Conservation (phyloP, 2,329 filamentous ascomycete species). For the Chaetothyriales sp. region DNA sequence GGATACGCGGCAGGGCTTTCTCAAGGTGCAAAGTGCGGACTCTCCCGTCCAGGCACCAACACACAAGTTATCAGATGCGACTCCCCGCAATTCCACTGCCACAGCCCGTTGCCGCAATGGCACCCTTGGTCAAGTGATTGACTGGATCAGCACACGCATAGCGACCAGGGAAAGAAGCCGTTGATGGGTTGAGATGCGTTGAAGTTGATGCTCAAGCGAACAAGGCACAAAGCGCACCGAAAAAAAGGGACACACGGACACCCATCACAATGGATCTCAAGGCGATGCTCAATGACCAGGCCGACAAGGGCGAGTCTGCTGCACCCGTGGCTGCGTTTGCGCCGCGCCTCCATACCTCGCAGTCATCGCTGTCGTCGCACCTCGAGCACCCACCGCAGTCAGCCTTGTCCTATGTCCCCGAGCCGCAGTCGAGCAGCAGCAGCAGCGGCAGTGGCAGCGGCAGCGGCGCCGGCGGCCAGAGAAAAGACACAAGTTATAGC, state of each 20-base stretch:
- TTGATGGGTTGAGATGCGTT: not conserved
- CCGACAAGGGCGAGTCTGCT: not conserved
- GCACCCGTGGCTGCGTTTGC: slow-evolving; percentile 4
- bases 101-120: not conserved
- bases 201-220: not conserved
- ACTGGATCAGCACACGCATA: not conserved
- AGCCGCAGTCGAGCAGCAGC: not conserved
- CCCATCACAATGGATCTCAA: slow-evolving; percentile 15
- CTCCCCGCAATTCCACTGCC: not conserved
- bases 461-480: not conserved
- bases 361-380: slow-evolving; percentile 4
- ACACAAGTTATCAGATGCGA: not conserved
- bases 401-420: not conserved
- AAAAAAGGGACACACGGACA: not conserved
- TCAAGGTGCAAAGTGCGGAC: not conserved
- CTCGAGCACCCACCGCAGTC: not conserved
- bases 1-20: not conserved
- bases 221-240: not conserved
- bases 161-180: not conserved
- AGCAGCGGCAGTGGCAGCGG: not conserved
- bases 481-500: not conserved
- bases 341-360: slow-evolving; percentile 15
- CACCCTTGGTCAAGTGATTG: not conserved
- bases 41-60: not conserved
- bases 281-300: slow-evolving; percentile 17